These are phyloP conservation scores for Phytophthora podocarpi DNA, from an alignment of 352 stramenopile species.

Conservation along the genomic window DNA sequence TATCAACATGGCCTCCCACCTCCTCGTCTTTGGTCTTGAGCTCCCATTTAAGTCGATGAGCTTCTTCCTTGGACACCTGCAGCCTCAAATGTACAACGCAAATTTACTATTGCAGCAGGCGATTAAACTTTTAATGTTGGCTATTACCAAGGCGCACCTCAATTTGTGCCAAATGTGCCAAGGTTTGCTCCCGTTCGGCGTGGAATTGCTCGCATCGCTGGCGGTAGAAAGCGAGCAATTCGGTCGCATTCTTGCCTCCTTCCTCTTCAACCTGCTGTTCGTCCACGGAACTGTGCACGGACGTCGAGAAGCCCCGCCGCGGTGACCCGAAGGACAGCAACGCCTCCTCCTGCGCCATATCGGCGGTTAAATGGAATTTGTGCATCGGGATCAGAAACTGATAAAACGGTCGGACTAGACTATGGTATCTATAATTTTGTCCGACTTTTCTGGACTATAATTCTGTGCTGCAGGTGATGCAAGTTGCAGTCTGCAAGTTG, in stretches of 20 bases:
- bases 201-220: constrained; percentile 73
- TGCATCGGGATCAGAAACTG: neutral
- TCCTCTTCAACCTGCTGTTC: constrained; percentile 14
- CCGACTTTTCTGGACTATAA: neutral
- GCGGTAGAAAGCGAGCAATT: constrained; percentile 69
- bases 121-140: neutral
- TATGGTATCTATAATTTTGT: no score
- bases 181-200: constrained; percentile 52
- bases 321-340: constrained; percentile 67
- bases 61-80: constrained; percentile 80
- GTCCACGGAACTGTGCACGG: constrained; percentile 18
- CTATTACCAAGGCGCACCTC: constrained; percentile 38
- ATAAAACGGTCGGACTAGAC: no score
- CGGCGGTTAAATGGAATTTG: constrained; percentile 13
- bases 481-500: no score
- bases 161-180: constrained; percentile 60
- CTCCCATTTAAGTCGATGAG: constrained; percentile 79
- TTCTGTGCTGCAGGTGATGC: no score
- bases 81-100: no score
- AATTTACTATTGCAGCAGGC: neutral
- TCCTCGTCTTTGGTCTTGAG: constrained; percentile 68
- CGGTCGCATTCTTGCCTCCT: constrained; percentile 13
- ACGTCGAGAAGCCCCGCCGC: constrained; percentile 39
- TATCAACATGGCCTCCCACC: constrained; percentile 28
- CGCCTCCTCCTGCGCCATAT: constrained; percentile 36